These are phyloP conservation scores for Geotrichum histeridarum DNA, from an alignment of 1,139 yeast genomes.

Conservation along the genomic window DNA sequence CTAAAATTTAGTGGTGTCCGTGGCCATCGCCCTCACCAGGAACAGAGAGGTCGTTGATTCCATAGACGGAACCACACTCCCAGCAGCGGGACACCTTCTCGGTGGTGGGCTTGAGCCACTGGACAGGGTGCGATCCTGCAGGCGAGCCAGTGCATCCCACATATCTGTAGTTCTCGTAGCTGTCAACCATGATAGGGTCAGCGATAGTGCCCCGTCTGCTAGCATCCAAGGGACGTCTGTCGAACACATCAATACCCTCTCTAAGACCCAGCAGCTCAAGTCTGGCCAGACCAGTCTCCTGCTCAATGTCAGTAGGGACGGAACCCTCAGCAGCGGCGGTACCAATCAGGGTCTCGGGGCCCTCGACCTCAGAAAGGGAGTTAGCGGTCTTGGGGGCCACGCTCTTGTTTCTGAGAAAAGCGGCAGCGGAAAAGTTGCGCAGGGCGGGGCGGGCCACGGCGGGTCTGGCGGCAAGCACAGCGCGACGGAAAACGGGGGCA, in stretches of 20 bases:
- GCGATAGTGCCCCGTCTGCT: slow-evolving; percentile 84
- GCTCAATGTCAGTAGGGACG: slow-evolving; percentile 90
- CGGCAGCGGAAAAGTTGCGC: slow-evolving; percentile 22
- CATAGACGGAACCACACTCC: slow-evolving; percentile 97
- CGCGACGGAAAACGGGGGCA: slow-evolving; percentile 24
- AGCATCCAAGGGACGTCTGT: slow-evolving; percentile 79
- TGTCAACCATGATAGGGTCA: slow-evolving; percentile 85
- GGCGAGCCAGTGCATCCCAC: slow-evolving; percentile 98
- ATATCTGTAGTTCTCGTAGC: slow-evolving; percentile 89
- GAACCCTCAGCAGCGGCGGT: slow-evolving; percentile 80
- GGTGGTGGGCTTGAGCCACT: slow-evolving; percentile 90
- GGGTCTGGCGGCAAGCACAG: slow-evolving; percentile 22
- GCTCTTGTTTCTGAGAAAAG: slow-evolving; percentile 23
- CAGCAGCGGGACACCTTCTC: slow-evolving; percentile 91
- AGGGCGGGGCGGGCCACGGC: slow-evolving; percentile 21
- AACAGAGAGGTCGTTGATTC: slow-evolving; percentile 83
- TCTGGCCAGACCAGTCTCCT: slow-evolving; percentile 98
- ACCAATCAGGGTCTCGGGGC: slow-evolving; percentile 78
- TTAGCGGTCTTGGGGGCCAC: slow-evolving; percentile 52
- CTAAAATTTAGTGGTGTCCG: slow-evolving; percentile 31
- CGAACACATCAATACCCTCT: slow-evolving; percentile 95
- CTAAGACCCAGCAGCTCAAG: slow-evolving; percentile 88
- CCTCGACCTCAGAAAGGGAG: slow-evolving; percentile 70
- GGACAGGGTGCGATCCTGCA: slow-evolving; percentile 82
- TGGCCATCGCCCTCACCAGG: slow-evolving; percentile 56